Evolutionary conservation across 768 basidiomycete species (phyloP).

Genomic region (Gymnopilus dilepis): DNA sequence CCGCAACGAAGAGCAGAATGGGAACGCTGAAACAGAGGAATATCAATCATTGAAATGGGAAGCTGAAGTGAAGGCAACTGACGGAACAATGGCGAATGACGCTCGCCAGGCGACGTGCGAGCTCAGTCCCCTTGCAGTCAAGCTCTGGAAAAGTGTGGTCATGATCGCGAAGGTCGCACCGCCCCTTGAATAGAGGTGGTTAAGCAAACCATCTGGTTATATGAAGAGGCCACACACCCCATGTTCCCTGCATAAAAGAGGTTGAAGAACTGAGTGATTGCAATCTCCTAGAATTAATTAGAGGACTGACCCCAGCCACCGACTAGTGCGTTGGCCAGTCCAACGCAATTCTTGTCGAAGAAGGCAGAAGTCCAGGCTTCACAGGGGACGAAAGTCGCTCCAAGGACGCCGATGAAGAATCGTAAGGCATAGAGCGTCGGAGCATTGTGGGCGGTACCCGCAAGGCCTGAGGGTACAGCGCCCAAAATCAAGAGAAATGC

Average conservation of each 20-base stretch:
- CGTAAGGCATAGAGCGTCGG: conserved; percentile 46
- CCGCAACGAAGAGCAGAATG: conserved; percentile 49
- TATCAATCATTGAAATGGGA: neutral
- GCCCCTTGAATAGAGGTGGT: conserved; percentile 29
- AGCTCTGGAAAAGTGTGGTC: conserved; percentile 52
- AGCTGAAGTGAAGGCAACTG: conserved; percentile 5
- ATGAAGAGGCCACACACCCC: conserved; percentile 31
- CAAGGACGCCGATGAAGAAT: conserved; percentile 66
- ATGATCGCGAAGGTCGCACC: conserved; percentile 63
- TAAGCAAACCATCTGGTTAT: neutral
- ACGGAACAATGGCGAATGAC: conserved; percentile 60
- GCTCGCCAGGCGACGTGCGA: conserved; percentile 56
- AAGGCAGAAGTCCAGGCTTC: conserved; percentile 66
- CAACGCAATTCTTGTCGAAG: conserved; percentile 54
- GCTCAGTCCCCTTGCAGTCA: conserved; percentile 40
- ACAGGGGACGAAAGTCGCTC: conserved; percentile 65
- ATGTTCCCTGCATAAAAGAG: conserved; percentile 29
- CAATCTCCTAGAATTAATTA: conserved; percentile 17
- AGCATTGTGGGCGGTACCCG: conserved; percentile 51
- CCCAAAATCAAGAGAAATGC: conserved; percentile 56
- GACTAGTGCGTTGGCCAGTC: conserved; percentile 56
- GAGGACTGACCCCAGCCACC: conserved; percentile 57
- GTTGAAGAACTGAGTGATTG: too few species aligned
- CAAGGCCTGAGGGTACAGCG: conserved; percentile 63
- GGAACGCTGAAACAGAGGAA: conserved; percentile 40